These are phyloP conservation scores for Leptographium flavum DNA, from an alignment of 2,329 filamentous ascomycete species.

Conservation along the genomic window DNA sequence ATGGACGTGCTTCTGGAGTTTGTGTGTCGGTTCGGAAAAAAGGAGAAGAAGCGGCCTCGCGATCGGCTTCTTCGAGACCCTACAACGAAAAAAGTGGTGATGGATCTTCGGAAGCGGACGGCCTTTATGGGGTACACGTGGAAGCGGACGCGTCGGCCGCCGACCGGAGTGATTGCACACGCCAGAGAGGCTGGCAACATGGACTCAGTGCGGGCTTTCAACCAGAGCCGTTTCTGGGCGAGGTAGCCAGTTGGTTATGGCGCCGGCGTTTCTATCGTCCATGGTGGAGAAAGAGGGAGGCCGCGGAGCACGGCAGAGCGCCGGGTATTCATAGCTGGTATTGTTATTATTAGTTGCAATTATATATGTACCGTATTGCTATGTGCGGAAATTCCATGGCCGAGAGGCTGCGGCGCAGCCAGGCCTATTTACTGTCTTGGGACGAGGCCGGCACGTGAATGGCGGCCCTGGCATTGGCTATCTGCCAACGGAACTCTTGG, in stretches of 20 bases:
- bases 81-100: slow-evolving; percentile 47
- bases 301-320: background rate
- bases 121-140: slow-evolving; percentile 90
- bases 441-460: background rate
- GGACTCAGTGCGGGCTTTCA: slow-evolving; percentile 9
- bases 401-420: background rate
- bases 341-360: background rate
- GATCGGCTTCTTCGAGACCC: slow-evolving; percentile 73
- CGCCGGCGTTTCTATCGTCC: background rate
- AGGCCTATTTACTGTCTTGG: background rate
- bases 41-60: slow-evolving; percentile 65
- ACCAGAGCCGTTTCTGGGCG: slow-evolving; percentile 10
- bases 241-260: slow-evolving; percentile 6
- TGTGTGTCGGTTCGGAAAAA: slow-evolving; percentile 36
- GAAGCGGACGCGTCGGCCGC: slow-evolving; percentile 30
- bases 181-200: slow-evolving; percentile 4
- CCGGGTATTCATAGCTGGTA: background rate
- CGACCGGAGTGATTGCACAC: background rate
- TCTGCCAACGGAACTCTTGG: slow-evolving; percentile 89
- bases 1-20: slow-evolving; percentile 34
- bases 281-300: background rate
- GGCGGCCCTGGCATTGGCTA: slow-evolving; percentile 47
- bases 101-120: slow-evolving; percentile 66
- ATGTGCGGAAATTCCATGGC: background rate
- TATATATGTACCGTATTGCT: background rate